Evolutionary conservation across 1,284 basidiomycete species (phyloP), one percentile per base, ranked within the genome.

Genomic region (Rhodotorula sp.): DNA sequence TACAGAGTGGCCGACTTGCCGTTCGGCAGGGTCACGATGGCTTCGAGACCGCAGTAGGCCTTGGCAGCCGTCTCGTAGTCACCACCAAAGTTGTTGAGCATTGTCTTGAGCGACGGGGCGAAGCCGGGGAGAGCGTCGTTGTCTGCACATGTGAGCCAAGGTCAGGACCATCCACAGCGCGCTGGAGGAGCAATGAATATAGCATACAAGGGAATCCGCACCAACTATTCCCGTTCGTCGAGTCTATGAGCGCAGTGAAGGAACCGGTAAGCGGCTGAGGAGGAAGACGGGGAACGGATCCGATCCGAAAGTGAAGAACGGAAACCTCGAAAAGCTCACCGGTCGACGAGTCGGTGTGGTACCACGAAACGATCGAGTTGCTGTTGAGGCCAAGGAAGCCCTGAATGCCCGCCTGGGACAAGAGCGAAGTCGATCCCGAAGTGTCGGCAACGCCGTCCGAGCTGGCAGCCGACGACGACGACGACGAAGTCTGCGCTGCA

Each of bases 21-120:
- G 54, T 65, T 59, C 8, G 68, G 68, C 15, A 60, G 65, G 5
- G 68, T 62, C 17, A 69, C 63, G 29, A 53, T 20, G 2, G 55
- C 62, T 60, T 76, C 75, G 49, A 72, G 64, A 18, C 75, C 75
- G 48, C 75, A 76, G 59, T 74, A 76, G 10, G 67, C 68, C 42
- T 64, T 74, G 14, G 67, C 68, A 7, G 75, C 75, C 15, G 44
- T 53, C 48, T 62, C 55, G 44, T 69, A 55, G 56, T 66, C 60
- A 20, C 68, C 68, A 22, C 62, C 64, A 44, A 62, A 72, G 68
- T 70, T 74, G 42, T 22, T 29, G 26, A 70, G 60, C 74, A 75
- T 74, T 6, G 72, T 74, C 10, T 30, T 46, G 61, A 72, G 33
- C 17, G 61, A 63, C 3, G 73, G 73, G 2, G 74, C 69, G 45